These are phyloP conservation scores for Candida nanaspora DNA, from an alignment of 805 yeast genomes.

Conservation along the genomic window DNA sequence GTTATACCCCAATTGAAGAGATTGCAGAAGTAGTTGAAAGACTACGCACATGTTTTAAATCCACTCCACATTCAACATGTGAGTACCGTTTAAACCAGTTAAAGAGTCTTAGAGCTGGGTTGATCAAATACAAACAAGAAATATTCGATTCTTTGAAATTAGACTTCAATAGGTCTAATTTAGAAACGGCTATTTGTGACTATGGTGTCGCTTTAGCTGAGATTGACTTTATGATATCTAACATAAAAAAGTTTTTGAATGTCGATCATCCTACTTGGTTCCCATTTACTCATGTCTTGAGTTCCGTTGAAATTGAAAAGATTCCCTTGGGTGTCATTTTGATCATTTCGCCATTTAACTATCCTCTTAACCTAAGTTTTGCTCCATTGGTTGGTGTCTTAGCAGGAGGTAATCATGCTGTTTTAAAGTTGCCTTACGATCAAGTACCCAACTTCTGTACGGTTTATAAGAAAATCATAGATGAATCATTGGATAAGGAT, in stretches of 20 bases:
- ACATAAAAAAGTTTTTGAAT: slow-evolving; percentile 54
- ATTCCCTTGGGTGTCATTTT: slow-evolving; percentile 60
- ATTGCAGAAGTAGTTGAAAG: slow-evolving; percentile 40
- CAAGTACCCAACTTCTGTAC: slow-evolving; percentile 53
- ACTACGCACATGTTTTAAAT: slow-evolving; percentile 35
- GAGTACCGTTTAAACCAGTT: slow-evolving; percentile 50
- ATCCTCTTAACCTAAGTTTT: slow-evolving; percentile 59
- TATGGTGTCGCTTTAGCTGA: slow-evolving; percentile 44
- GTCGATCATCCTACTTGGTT: slow-evolving; percentile 35
- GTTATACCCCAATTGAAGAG: slow-evolving; percentile 29
- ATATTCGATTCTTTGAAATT: slow-evolving; percentile 49
- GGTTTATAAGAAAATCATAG: slow-evolving; percentile 49
- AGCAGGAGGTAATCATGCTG: slow-evolving; percentile 79
- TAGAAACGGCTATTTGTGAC: slow-evolving; percentile 62
- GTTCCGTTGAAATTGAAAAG: slow-evolving; percentile 24
- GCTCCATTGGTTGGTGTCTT: slow-evolving; percentile 72
- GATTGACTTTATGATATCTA: slow-evolving; percentile 48
- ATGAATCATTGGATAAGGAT: slow-evolving; percentile 46
- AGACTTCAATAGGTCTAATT: slow-evolving; percentile 61
- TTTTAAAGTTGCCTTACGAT: slow-evolving; percentile 67
- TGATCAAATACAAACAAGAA: slow-evolving; percentile 49
- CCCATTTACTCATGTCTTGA: slow-evolving; percentile 26
- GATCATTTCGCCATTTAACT: slow-evolving; percentile 75
- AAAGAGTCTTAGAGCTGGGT: slow-evolving; percentile 56
- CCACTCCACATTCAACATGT: slow-evolving; percentile 29